Base-by-base conservation (phyloP, 257 asterid genomes). In the Lantana camara region DNA sequence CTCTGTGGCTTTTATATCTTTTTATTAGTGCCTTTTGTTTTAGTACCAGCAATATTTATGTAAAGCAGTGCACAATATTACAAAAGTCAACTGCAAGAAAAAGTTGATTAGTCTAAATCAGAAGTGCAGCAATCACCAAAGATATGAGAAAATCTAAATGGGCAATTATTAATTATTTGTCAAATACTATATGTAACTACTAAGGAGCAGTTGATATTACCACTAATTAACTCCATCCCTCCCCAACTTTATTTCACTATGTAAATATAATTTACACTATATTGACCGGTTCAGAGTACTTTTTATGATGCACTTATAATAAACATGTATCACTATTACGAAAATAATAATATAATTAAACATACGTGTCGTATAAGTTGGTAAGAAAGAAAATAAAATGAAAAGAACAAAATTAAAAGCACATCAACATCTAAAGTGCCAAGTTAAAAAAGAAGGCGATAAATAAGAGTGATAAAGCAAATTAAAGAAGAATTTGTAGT, bases 201-300 rank as follows among this genome's bases (percentile, higher is more conserved):
- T 10, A 12, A 17, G 34, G 63, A 38, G 63, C 5, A 57, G 63
- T 57, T 57, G 63, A 8, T 40, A 29, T 44, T 61, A 15, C 17
- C 4, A 27, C 9, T 27, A 54, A 29, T 54, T 13, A 15, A 54
- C 8, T 10, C 30, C 4, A 29, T 34, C 4, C 41, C 12, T 34
- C 4, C 4, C n/a, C 10, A 15, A 17, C 63, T 57, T 37, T 35
- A 27, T 9, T 37, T 35, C 30, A 4, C 35, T 45, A 30, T n/a
- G n/a, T n/a, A n/a, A n/a, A n/a, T n/a, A n/a, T n/a, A n/a, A n/a
- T n/a, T n/a, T n/a, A n/a, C n/a, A n/a, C n/a, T n/a, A n/a, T n/a
- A n/a, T n/a, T n/a, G n/a, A n/a, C n/a, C n/a, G n/a, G n/a, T n/a
- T n/a, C n/a, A n/a, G n/a, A n/a, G n/a, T n/a, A n/a, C n/a, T n/a